Conservation (phyloP, 2,329 filamentous ascomycete genomes). For the Neonectria sp. region DNA sequence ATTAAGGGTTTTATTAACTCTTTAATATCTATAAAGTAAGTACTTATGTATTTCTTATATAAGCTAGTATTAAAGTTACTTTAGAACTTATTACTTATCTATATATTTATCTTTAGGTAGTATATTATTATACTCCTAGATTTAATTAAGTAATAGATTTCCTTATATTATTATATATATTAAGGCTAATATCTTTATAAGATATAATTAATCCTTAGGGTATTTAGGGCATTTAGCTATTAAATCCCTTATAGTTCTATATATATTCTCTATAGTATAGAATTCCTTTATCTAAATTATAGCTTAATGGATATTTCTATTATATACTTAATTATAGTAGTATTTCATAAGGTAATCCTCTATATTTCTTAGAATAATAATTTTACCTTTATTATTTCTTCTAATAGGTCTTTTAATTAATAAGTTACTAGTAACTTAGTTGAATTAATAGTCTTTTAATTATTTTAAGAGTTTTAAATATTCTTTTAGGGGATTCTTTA, state of each 20-base stretch:
- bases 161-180: neutral
- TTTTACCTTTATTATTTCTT: too few species aligned
- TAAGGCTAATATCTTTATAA: neutral
- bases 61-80: neutral
- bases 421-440: too few species aligned
- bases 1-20: too few species aligned
- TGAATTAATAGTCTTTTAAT: too few species aligned
- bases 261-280: neutral
- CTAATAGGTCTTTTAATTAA: too few species aligned
- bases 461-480: too few species aligned
- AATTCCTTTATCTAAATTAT: too few species aligned
- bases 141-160: neutral
- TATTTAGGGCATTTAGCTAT: neutral
- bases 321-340: too few species aligned
- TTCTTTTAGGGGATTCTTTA: too few species aligned
- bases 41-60: neutral
- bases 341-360: too few species aligned
- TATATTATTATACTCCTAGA: neutral
- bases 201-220: neutral
- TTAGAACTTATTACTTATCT: neutral
- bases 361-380: too few species aligned
- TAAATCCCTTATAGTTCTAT: neutral
- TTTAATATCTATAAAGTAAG: conserved; percentile 37
- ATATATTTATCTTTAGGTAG: neutral
- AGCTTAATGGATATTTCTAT: too few species aligned